Evolutionary conservation across 176 grass and related monocot species (phyloP), one percentile per base, ranked within the genome.

Genomic region (Panicum miliaceum): DNA sequence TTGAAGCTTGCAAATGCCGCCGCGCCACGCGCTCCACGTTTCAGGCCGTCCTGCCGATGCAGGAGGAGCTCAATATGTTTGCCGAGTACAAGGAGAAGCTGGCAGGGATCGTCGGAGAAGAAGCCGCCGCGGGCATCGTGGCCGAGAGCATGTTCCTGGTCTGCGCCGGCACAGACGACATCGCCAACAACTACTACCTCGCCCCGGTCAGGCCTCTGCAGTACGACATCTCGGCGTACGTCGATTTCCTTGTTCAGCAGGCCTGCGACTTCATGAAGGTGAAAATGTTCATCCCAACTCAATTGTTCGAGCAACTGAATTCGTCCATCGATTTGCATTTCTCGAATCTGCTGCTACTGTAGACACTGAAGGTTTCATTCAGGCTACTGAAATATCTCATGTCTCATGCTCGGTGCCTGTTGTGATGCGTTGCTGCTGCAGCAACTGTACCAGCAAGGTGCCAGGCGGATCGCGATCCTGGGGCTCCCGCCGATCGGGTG

Each of bases 1-100:
- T 6, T 72, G 14, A 63, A 35, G 5, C 57, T 25, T 59, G n/a
- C 22, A 8, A 59, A 25, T 25, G n/a, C n/a, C n/a, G 43, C 32
- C 10, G 57, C 37, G 62, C 60, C 6, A 0, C 29, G n/a, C 47
- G 19, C 56, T 57, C 14, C 3, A 22, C 68, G 25, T 79, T 90
- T 10, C 85, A 91, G 89, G 60, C 73, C 0, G 89, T 88, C 47
- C 51, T 88, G 59, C 68, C 89, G 54, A 87, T 91, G 66, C 52
- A 74, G 47, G 89, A 88, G 70, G 75, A 88, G 89, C 63, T 91
- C 20, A 75, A 88, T 57, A 54, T 91, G 81, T 88, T 91, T 7
- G 67, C 23, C 37, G 89, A 91, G 86, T 88, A 91, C 85, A 88
- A 88, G 75, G 68, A 76, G 63, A 84, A 41, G 81, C 69, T 91